Evolutionary conservation across 1,139 yeast species (phyloP).

Genomic region (Hyphopichia fennica): DNA sequence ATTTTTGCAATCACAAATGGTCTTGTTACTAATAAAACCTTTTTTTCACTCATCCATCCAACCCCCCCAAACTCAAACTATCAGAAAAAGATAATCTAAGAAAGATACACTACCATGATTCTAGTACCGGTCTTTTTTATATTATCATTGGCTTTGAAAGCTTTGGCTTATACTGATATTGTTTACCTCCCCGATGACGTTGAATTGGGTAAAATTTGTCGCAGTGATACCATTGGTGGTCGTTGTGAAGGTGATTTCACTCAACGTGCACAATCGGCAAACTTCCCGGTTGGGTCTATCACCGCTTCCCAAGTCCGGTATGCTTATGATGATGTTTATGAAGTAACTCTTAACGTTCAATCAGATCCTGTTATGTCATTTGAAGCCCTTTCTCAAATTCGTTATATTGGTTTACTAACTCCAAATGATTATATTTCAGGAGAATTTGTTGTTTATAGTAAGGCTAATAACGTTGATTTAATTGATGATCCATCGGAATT

Average conservation of each 20-base stretch:
- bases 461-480: background rate
- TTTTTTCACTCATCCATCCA: no score
- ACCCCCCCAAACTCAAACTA: no score
- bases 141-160: background rate
- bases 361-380: background rate
- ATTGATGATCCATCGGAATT: conserved; percentile 1
- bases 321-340: background rate
- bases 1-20: no score
- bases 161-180: background rate
- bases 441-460: background rate
- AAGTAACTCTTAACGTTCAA: background rate
- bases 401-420: background rate
- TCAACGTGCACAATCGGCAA: background rate
- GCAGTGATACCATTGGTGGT: background rate
- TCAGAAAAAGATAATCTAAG: no score
- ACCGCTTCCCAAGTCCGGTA: background rate
- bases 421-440: background rate
- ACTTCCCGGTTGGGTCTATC: background rate
- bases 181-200: background rate
- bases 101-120: no score
- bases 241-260: conserved; percentile 1
- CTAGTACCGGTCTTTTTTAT: background rate
- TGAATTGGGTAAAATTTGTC: background rate
- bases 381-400: background rate
- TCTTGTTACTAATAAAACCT: no score